These are phyloP conservation scores for Coix lacrymajobi DNA, from an alignment of 176 grass and related monocot genomes.

Conservation along the genomic window DNA sequence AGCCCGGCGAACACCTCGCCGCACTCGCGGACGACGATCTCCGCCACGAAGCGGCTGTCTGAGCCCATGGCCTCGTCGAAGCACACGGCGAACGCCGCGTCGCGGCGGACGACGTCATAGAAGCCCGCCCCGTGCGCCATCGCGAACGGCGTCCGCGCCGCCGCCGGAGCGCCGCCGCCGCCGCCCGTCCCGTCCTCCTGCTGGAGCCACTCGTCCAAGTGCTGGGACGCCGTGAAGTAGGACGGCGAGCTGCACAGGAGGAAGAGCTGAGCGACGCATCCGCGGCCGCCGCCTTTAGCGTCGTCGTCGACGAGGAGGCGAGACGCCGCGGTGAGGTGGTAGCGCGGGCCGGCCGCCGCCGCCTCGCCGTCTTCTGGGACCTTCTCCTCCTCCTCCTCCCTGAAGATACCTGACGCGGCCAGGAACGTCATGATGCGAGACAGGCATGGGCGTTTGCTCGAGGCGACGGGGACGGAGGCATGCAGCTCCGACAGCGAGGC, in stretches of 20 bases:
- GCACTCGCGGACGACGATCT: not conserved
- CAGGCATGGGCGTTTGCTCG: slow-evolving; percentile 2
- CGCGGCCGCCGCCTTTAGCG: not conserved
- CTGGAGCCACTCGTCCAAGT: slow-evolving; percentile 16
- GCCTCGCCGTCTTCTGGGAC: not conserved
- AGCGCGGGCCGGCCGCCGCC: not conserved
- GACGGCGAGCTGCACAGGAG: too few relatives aligned
- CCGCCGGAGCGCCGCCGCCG: too few relatives aligned
- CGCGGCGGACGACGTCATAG: not conserved
- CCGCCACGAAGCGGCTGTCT: slow-evolving; percentile 10
- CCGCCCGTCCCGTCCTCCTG: not conserved
- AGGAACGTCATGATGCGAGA: slow-evolving; percentile 36
- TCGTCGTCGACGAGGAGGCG: slow-evolving; percentile 10
- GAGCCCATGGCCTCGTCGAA: not conserved
- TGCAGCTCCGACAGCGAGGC: slow-evolving; percentile 11
- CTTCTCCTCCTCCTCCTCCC: not conserved
- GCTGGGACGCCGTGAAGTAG: not conserved
- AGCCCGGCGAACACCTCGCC: not conserved
- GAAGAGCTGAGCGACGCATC: not conserved
- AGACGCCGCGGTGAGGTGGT: slow-evolving; percentile 31
- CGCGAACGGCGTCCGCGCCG: not conserved
- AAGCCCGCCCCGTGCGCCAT: not conserved
- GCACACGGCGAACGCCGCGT: not conserved
- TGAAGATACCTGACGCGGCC: not conserved
- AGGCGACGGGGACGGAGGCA: not conserved